These are phyloP conservation scores for Pseudocercospora crystallina DNA, from an alignment of 2,329 filamentous ascomycete species.

Conservation along the genomic window DNA sequence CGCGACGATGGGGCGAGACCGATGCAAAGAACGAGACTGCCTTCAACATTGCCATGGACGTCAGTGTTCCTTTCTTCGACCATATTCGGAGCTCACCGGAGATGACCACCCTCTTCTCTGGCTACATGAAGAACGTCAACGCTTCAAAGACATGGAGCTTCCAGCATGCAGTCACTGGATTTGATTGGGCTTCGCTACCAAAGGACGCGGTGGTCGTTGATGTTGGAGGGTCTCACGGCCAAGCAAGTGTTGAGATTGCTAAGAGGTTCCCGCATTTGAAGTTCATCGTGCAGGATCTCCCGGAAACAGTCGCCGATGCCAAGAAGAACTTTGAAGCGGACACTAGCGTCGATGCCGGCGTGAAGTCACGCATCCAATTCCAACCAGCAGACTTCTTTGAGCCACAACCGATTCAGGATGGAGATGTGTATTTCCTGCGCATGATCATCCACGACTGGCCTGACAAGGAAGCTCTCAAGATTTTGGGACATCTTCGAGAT, in stretches of 20 bases:
- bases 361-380: slow-evolving; percentile 19
- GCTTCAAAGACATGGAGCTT: slow-evolving; percentile 55
- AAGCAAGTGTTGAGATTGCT: slow-evolving; percentile 45
- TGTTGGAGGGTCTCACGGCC: slow-evolving; percentile 43
- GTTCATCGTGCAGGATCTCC: slow-evolving; percentile 49
- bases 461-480: slow-evolving; percentile 22
- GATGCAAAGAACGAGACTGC: slow-evolving; percentile 24
- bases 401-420: slow-evolving; percentile 29
- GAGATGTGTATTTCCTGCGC: slow-evolving; percentile 32
- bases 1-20: slow-evolving; percentile 24
- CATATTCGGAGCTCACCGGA: slow-evolving; percentile 21
- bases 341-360: slow-evolving; percentile 5
- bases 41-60: slow-evolving; percentile 23
- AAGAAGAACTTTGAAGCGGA: slow-evolving; percentile 9
- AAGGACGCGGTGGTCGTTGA: slow-evolving; percentile 57
- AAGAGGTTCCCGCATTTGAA: slow-evolving; percentile 43
- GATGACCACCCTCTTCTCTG: slow-evolving; percentile 21
- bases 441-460: slow-evolving; percentile 33
- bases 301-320: slow-evolving; percentile 21
- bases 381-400: slow-evolving; percentile 31
- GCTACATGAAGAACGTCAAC: slow-evolving; percentile 26
- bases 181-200: slow-evolving; percentile 51
- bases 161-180: slow-evolving; percentile 54
- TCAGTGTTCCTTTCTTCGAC: slow-evolving; percentile 25
- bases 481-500: slow-evolving; percentile 21